Base-by-base conservation (phyloP, 202 grass and related monocot genomes). In the Dendrocalamus latiflorus region DNA sequence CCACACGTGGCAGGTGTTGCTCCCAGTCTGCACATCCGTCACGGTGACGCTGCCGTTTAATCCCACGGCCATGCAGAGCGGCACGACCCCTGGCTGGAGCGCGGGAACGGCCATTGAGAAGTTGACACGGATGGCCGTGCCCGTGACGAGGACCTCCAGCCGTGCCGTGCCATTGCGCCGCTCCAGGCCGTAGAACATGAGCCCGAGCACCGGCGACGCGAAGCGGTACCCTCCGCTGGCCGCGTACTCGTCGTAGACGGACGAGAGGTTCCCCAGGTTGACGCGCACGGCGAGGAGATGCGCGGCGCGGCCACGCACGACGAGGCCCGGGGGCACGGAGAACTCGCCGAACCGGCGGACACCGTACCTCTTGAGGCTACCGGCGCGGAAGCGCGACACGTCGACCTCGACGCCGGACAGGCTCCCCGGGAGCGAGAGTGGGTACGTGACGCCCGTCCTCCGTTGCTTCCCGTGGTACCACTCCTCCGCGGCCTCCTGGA, bases 261-360 rank as follows among this genome's bases (percentile, higher is more conserved):
- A 90, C 28, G 95, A 98, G 85, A 98, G 89, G 48, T 90, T 89
- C 11, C 91, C 81, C 59, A 98, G 66, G 83, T 95, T 95, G 67
- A 93, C 82, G 14, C 75, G 79, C 75, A 95, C 88, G 36, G 89
- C 87, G 72, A 98, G 62, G 1, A 98, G 77, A 84, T 78, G 86
- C 74, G 88, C 80, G 28, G 65, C 54, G 53, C 43, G 45, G 5
- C 85, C 89, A 39, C 62, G 81, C 65, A 68, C 88, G 50, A 91
- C 57, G 80, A 95, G 76, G 1, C 95, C 93, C 9, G 65, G 83
- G 5, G 93, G 89, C 68, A 98, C 72, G 13, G 85, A 22, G 80
- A 98, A 93, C 82, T 93, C 93, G 6, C 80, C 81, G 63, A 98
- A 60, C 20, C 30, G 18, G 34, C 48, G 81, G 17, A 59, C 80